A percentile compares a stretch with the other conserved stretches of the same genome.
Conservation (phyloP, 1,284 basidiomycete genomes). For the Naganishia sp. region DNA sequence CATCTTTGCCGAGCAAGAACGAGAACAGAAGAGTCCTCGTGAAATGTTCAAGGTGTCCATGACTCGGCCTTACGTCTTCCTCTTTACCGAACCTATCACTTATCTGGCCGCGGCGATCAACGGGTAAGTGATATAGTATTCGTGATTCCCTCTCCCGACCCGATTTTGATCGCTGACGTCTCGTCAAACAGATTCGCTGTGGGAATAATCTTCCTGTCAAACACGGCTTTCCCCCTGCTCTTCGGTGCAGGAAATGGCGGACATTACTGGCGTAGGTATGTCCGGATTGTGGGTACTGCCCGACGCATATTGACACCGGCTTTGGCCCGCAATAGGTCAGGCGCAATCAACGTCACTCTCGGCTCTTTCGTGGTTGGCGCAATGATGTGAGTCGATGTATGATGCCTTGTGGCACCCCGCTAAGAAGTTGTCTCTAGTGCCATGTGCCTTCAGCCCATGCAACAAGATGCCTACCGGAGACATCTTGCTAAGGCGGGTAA, state of each 20-base stretch:
- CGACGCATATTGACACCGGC: neutral
- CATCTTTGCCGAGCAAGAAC: constrained; percentile 28
- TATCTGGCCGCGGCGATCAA: constrained; percentile 43
- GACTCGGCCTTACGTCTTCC: constrained; percentile 53
- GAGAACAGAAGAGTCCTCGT: constrained; percentile 19
- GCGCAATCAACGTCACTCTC: constrained; percentile 42
- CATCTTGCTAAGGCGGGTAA: constrained; percentile 22
- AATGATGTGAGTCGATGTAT: constrained; percentile 32
- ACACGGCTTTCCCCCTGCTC: constrained; percentile 43
- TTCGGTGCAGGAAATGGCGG: constrained; percentile 43
- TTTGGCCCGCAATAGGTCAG: constrained; percentile 32
- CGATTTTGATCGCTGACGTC: neutral
- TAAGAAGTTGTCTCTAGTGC: constrained; percentile 15
- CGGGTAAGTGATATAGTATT: constrained; percentile 23
- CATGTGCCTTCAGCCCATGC: constrained; percentile 38
- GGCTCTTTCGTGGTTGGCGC: constrained; percentile 41
- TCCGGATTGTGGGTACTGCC: neutral
- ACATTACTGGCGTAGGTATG: constrained; percentile 41
- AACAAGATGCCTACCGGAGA: constrained; percentile 38
- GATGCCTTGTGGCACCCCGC: neutral
- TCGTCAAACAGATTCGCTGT: constrained; percentile 35
- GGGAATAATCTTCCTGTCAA: constrained; percentile 46
- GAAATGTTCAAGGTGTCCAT: constrained; percentile 47
- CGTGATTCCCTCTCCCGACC: neutral
- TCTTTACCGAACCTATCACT: constrained; percentile 54